Base-by-base conservation (phyloP, 306 rosid species). In the Pachyrhizus erosus region DNA sequence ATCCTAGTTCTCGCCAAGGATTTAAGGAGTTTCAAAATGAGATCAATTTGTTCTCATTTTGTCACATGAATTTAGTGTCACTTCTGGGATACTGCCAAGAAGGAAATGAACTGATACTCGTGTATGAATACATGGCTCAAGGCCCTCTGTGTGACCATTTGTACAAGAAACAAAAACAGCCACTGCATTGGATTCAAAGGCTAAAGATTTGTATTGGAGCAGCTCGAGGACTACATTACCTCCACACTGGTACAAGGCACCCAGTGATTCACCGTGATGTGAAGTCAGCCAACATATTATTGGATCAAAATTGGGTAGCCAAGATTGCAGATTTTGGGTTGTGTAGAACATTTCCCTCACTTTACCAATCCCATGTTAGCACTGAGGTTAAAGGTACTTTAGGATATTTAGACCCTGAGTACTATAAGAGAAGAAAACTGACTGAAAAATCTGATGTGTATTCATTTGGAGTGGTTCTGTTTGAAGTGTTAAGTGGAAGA, bases 391-490 rank as follows among this genome's bases (percentile, higher is more conserved):
- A 88, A 31, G 89, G 89, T 9, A 86, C 89, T 6, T 27, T 55
- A 0, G 88, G 88, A 15, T 88, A 88, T 76, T 74, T 88, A 33
- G 91, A 88, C 18, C 91, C 89, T 1, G 88, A 88, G 64, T 88
- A 86, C 84, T 86, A 78, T 8, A 70, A 75, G 1, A 66, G 87
- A 3, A 86, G 84, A 29, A 84, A 75, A 17, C 6, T 89, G 23
- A 89, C 87, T 0, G 87, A 84, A 40, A 92, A 88, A 70, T 84
- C 91, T 5, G 92, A 92, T 45, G 92, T 92, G 3, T 89, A 88
- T 72, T 89, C 93, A 9, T 89, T 88, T 58, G 93, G 97, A 0
- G 91, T 92, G 18, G 90, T 92, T 10, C 27, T 92, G 45, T 89
- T 87, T 13, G 95, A 92, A 69, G 88, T 89, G 3, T 26, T 92